Evolutionary conservation across 1,139 yeast species (phyloP), one percentile per base, ranked within the genome.

Genomic region (Yamadazyma triangularis): DNA sequence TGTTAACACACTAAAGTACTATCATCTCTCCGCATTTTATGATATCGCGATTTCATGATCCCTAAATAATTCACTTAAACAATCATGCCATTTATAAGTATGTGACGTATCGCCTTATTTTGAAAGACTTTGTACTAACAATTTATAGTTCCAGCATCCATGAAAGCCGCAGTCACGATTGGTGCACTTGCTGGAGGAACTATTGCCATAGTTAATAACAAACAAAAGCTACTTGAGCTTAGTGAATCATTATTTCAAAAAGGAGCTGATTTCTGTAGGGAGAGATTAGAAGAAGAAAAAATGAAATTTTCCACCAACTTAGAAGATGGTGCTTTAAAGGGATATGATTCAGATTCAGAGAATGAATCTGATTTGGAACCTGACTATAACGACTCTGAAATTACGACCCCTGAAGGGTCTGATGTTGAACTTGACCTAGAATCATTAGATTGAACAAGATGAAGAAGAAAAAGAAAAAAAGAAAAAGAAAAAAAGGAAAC

Each of bases 161-260:
- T 64, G 3, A 67, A 67, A 41, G 45, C 55, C 5, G 72, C 72
- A 4, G 35, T 66, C 12, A 53, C 65, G 5, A 47, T 58, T 1
- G 73, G 73, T 4, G 64, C 69, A 5, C 31, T 63, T 2, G 44
- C 58, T 2, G 73, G 73, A 2, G 70, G 70, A 12, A 45, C 67
- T 3, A 44, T 61, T 13, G 72, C 73, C 7, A 29, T 61, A 4
- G 31, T 60, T 11, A 52, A 52, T 29, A 64, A 67, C 32, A 46
- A 45, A 35, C 71, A 65, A 30, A 47, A 41, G 23, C 33, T 66
- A 4, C 44, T 59, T 24, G 65, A 60, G 36, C 40, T 52, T 4
- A 58, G 68, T 1, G 71, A 62, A 28, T 35, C 44, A 7, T 25
- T 53, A 13, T 51, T 65, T 24, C 62, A 59, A 34, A 50, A 41